These are phyloP conservation scores for Austroboletus niveus DNA, from an alignment of 1,284 basidiomycete genomes.

Conservation along the genomic window DNA sequence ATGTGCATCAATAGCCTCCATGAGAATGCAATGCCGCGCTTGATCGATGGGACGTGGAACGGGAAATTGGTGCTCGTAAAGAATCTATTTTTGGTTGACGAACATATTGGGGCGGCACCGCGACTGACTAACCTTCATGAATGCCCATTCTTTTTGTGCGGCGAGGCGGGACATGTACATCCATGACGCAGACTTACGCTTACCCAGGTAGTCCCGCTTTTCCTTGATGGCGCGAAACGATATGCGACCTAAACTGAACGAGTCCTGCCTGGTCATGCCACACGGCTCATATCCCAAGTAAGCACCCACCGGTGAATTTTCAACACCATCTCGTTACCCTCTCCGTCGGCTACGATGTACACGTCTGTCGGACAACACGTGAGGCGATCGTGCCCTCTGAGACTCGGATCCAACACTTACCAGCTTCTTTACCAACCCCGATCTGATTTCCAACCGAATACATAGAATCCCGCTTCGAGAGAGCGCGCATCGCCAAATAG, in stretches of 20 bases:
- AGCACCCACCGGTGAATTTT: slow-evolving; percentile 82
- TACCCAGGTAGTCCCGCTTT: slow-evolving; percentile 96
- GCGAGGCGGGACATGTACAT: slow-evolving; percentile 99
- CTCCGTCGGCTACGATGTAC: slow-evolving; percentile 85
- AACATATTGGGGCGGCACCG: neutral
- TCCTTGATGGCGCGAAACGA: slow-evolving; percentile 97
- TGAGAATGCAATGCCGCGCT: slow-evolving; percentile 91
- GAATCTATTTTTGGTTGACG: slow-evolving; percentile 53
- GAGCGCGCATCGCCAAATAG: slow-evolving; percentile 89
- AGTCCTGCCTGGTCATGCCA: slow-evolving; percentile 6
- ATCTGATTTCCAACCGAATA: slow-evolving; percentile 95
- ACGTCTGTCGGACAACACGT: slow-evolving; percentile 55
- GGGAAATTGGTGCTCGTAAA: slow-evolving; percentile 93
- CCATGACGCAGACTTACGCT: slow-evolving; percentile 95
- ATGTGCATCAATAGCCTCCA: slow-evolving; percentile 95
- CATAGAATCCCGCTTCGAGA: slow-evolving; percentile 87
- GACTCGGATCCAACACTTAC: slow-evolving; percentile 37
- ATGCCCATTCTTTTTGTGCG: slow-evolving; percentile 97
- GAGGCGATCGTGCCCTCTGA: neutral
- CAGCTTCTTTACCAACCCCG: slow-evolving; percentile 97
- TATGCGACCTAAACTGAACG: slow-evolving; percentile 84
- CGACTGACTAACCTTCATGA: slow-evolving; percentile 75
- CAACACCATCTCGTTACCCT: slow-evolving; percentile 84
- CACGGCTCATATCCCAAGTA: neutral
- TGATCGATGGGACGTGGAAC: slow-evolving; percentile 95